Conservation (phyloP, 2,329 filamentous ascomycete species). For the Talaromyces sp. region DNA sequence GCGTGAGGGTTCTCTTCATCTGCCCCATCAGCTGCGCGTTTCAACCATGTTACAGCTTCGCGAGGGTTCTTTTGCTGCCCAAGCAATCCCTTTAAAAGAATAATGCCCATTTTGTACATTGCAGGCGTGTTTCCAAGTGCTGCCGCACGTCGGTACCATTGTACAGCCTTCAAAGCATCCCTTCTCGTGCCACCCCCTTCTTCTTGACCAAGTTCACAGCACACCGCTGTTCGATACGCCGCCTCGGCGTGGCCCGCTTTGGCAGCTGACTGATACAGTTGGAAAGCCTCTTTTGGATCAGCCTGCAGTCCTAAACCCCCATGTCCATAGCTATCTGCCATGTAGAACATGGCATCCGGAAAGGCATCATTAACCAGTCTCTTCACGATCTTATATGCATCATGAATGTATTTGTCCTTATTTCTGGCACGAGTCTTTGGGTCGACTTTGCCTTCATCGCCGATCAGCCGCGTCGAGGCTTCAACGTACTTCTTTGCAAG, state of each 20-base stretch:
- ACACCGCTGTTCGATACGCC: conserved; percentile 92
- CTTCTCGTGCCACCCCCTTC: conserved; percentile 89
- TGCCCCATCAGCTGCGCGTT: conserved; percentile 83
- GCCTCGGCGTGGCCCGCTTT: conserved; percentile 82
- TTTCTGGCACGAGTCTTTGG: conserved; percentile 59
- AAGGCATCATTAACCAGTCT: conserved; percentile 74
- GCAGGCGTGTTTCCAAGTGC: conserved; percentile 85
- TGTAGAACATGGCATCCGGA: conserved; percentile 84
- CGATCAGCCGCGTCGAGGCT: conserved; percentile 74
- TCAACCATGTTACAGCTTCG: conserved; percentile 88
- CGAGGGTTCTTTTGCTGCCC: conserved; percentile 77
- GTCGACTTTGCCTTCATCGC: conserved; percentile 70
- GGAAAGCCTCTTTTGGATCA: conserved; percentile 90
- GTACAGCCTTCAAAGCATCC: conserved; percentile 89
- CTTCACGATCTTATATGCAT: conserved; percentile 88
- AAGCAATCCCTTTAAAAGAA: conserved; percentile 87
- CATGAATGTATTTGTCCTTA: conserved; percentile 77
- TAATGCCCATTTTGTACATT: conserved; percentile 99
- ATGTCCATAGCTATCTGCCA: conserved; percentile 84
- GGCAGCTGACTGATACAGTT: conserved; percentile 86
- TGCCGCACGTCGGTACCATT: conserved; percentile 96
- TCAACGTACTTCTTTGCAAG: conserved; percentile 83
- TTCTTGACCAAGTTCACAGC: conserved; percentile 92
- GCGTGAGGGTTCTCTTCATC: conserved; percentile 91
- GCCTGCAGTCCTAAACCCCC: conserved; percentile 73